Percentiles rank a stretch among this genome's conserved stretches.
Conservation (phyloP, 352 stramenopile genomes). For the Phytophthora cactorum region DNA sequence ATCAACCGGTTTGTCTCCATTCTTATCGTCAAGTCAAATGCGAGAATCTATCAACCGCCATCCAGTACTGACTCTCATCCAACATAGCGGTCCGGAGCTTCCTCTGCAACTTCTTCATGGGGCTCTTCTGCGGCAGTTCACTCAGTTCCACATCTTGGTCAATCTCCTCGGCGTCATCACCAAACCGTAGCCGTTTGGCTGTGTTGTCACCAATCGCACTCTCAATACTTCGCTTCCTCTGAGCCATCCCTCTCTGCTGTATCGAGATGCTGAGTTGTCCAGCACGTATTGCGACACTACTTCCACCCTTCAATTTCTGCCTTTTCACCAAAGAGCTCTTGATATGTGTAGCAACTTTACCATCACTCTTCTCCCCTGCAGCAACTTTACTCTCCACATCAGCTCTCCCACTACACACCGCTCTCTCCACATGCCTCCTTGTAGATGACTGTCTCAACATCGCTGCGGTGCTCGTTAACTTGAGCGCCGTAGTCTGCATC, state of each 20-base stretch:
- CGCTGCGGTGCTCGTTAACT: not conserved
- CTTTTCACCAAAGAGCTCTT: not conserved
- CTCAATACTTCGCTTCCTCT: not conserved
- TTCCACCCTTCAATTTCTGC: not conserved
- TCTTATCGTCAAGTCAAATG: slow-evolving; percentile 15
- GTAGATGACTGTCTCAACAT: slow-evolving; percentile 3
- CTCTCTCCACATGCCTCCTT: slow-evolving; percentile 8
- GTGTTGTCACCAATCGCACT: slow-evolving; percentile 2
- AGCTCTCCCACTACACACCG: not conserved
- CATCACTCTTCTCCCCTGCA: slow-evolving; percentile 3
- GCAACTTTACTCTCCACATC: slow-evolving; percentile 1
- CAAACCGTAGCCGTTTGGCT: slow-evolving; percentile 9
- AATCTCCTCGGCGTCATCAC: slow-evolving; percentile 1
- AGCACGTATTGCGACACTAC: not conserved
- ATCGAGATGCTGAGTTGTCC: not conserved
- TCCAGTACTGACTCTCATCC: slow-evolving; percentile 26
- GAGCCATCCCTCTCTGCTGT: not conserved
- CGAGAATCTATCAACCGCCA: slow-evolving; percentile 29
- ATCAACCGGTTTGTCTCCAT: not conserved
- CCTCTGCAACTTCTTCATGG: slow-evolving; percentile 16
- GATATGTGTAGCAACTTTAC: not conserved
- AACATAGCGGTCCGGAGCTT: slow-evolving; percentile 18
- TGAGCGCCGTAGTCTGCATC: not conserved
- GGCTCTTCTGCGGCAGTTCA: slow-evolving; percentile 21
- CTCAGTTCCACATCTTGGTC: slow-evolving; percentile 2